Percentiles rank a stretch among this genome's conserved stretches.
Evolutionary conservation across 208 protist species (phyloP).

Genomic region (Trypanosomatidae sp.): DNA sequence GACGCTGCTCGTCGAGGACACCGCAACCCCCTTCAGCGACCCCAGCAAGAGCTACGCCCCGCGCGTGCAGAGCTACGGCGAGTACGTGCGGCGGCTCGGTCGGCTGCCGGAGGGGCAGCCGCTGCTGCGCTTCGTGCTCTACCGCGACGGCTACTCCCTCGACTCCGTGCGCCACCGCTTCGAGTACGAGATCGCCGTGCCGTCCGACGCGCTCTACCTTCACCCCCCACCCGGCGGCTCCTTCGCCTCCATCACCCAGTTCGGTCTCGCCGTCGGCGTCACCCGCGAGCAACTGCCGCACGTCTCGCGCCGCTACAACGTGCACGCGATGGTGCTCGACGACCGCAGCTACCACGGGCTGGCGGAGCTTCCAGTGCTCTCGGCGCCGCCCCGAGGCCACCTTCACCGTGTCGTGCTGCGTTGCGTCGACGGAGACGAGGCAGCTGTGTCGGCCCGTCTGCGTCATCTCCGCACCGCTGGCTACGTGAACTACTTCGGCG

Average conservation of each 20-base stretch:
- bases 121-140: conserved; percentile 73
- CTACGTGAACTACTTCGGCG: conserved; percentile 88
- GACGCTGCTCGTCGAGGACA: conserved; percentile 73
- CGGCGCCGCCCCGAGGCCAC: conserved; percentile 27
- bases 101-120: conserved; percentile 48
- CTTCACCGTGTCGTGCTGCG: conserved; percentile 69
- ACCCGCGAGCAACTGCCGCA: conserved; percentile 79
- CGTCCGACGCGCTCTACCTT: conserved; percentile 45
- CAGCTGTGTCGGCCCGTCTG: conserved; percentile 22
- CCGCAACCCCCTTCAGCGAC: conserved; percentile 54
- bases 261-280: conserved; percentile 63
- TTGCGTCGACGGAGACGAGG: conserved; percentile 49
- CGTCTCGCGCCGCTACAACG: conserved; percentile 74
- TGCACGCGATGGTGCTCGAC: conserved; percentile 78
- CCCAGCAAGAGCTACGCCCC: conserved; percentile 59
- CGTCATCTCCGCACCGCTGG: conserved; percentile 32
- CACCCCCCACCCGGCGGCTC: conserved; percentile 44
- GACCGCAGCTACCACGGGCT: conserved; percentile 44
- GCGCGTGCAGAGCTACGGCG: conserved; percentile 68
- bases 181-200: conserved; percentile 56
- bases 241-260: conserved; percentile 71
- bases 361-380: conserved; percentile 13
- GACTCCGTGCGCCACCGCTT: conserved; percentile 60
- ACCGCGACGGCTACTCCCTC: conserved; percentile 60
- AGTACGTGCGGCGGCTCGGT: conserved; percentile 65